Conservation (phyloP, 768 basidiomycete genomes). For the Serpula lacrymans region DNA sequence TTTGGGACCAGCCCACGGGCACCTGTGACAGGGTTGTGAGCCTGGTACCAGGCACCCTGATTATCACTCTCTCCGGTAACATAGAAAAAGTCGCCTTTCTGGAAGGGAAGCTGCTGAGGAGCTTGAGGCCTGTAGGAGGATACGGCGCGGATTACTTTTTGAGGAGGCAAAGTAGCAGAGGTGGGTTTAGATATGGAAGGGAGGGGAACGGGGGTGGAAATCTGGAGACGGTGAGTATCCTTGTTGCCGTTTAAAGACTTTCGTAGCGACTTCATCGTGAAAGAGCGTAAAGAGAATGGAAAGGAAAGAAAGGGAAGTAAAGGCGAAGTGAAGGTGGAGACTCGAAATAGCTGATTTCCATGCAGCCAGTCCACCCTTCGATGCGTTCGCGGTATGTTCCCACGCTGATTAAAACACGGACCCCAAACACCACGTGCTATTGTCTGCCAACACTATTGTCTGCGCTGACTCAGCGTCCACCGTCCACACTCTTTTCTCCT, state of each 20-base stretch:
- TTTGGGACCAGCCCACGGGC: conserved; percentile 90
- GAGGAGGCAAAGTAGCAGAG: conserved; percentile 74
- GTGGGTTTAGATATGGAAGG: conserved; percentile 69
- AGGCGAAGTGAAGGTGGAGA: conserved; percentile 16
- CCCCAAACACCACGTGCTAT: conserved; percentile 4
- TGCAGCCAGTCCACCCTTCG: background rate
- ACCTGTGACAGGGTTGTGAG: conserved; percentile 89
- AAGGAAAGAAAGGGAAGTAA: conserved; percentile 6
- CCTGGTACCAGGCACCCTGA: conserved; percentile 78
- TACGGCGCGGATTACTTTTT: conserved; percentile 92
- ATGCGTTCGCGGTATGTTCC: conserved; percentile 6
- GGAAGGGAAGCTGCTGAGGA: conserved; percentile 86
- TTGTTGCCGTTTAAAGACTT: conserved; percentile 73
- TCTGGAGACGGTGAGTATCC: conserved; percentile 56
- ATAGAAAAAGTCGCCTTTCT: conserved; percentile 97
- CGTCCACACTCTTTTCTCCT: too few relatives aligned
- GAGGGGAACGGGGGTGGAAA: conserved; percentile 66
- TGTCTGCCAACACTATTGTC: too few relatives aligned
- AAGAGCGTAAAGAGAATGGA: conserved; percentile 12
- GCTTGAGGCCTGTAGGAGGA: conserved; percentile 59
- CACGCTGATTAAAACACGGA: conserved; percentile 10
- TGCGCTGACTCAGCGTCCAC: too few relatives aligned
- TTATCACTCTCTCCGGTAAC: conserved; percentile 73
- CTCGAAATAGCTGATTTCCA: conserved; percentile 9
- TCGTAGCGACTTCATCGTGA: conserved; percentile 75